Base-by-base conservation (phyloP, 139 green algal genomes). In the Chlorella sp. region DNA sequence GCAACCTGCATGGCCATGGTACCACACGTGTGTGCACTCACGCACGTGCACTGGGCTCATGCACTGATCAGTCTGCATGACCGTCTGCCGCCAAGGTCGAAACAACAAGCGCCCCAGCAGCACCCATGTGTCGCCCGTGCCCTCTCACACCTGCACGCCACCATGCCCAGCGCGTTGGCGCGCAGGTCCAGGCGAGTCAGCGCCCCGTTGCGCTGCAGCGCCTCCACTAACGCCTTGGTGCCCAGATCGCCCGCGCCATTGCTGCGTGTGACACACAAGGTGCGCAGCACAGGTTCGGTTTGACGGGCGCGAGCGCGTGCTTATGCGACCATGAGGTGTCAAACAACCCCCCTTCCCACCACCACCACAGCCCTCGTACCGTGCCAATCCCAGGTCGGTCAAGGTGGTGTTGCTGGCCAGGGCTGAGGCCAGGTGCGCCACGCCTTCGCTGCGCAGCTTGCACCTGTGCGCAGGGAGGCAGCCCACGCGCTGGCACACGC, bases 191-290 rank as follows among this genome's bases (percentile, higher is more conserved):
- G 67, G 1, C n/a, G 31, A 14, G 5, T 27, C 17, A 86, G 73
- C 4, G 20, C 22, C 0, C 24, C 27, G 70, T 79, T 79, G 29
- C 62, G n/a, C 67, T 62, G 49, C 61, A 86, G 66, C 10, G 61
- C 76, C 42, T 74, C 73, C 3, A 71, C 80, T 35, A 86, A 31
- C 24, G 73, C 73, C 61, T 75, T 69, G 22, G 66, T 75, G 14
- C 87, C 87, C 0, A 82, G 70, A 71, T 92, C 87, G 24, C 85
- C 83, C n/a, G 85, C 72, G 42, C 60, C 68, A 69, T 88, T 87
- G 14, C 86, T 74, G 64, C 65, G 75, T 1, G 20, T 1, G 6
- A 35, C 5, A 30, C 55, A 64, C 22, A 27, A 27, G 55, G 4
- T 64, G 55, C 22, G 14, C 22, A 20, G 22, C 22, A 30, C 42